A percentile compares a stretch with the other conserved stretches of the same genome.
These are phyloP conservation scores for Tricholoma terreum DNA, from an alignment of 768 basidiomycete species.

Conservation along the genomic window DNA sequence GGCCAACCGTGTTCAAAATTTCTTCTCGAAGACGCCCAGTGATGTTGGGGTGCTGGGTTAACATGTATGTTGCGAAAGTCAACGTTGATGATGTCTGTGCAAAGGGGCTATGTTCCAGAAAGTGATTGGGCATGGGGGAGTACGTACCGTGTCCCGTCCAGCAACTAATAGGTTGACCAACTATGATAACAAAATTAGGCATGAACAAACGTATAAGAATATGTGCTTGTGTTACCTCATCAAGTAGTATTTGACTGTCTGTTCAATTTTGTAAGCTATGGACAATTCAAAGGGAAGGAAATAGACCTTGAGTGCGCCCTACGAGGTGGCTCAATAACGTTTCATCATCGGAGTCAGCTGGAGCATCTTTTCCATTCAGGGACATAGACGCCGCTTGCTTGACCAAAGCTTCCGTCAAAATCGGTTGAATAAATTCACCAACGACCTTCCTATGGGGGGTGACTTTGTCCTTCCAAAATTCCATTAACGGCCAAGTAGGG, in stretches of 20 bases:
- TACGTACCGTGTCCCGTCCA: slow-evolving; percentile 40
- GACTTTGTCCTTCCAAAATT: slow-evolving; percentile 50
- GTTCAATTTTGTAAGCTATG: background rate
- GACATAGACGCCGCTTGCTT: slow-evolving; percentile 16
- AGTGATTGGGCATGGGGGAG: background rate
- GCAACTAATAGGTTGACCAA: slow-evolving; percentile 41
- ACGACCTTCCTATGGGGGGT: slow-evolving; percentile 45
- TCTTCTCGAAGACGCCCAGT: slow-evolving; percentile 46
- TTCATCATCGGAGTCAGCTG: slow-evolving; percentile 26
- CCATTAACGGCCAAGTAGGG: slow-evolving; percentile 44
- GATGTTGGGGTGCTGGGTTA: slow-evolving; percentile 51
- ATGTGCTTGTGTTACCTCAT: slow-evolving; percentile 12
- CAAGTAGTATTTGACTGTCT: slow-evolving; percentile 20
- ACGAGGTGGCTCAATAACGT: slow-evolving; percentile 52
- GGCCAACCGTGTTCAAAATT: slow-evolving; percentile 44
- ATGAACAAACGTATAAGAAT: background rate
- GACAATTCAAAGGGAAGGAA: background rate
- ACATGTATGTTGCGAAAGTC: slow-evolving; percentile 53
- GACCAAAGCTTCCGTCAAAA: slow-evolving; percentile 45
- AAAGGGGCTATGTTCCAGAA: background rate
- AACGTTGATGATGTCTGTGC: slow-evolving; percentile 46
- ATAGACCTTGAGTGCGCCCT: slow-evolving; percentile 49
- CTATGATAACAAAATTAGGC: slow-evolving; percentile 3
- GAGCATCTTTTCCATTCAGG: slow-evolving; percentile 15
- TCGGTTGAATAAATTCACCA: slow-evolving; percentile 49